Evolutionary conservation across 1,284 basidiomycete species (phyloP), one percentile per base, ranked within the genome.

Genomic region (Agaricales sp.): DNA sequence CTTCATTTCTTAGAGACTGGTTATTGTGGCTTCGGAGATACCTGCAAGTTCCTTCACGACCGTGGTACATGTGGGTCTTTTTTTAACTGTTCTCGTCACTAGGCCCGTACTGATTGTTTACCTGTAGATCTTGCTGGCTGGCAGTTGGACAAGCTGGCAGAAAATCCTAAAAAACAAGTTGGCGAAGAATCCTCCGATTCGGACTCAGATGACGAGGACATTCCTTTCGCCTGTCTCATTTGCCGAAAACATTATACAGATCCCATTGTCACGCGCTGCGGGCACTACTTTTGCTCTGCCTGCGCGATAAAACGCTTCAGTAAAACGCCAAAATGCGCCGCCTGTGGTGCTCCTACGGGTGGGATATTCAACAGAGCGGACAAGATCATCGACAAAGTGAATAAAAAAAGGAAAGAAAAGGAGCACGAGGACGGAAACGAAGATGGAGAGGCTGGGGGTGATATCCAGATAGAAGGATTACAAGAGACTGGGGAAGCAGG

Each of bases 1-100:
- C 26, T 38, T 48, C 53, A 58, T 54, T 46, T 51, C 51, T 54
- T 35, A 93, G 95, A 99, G 69, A 99, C 95, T 41, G 96, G 96
- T 0, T 99, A 92, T 65, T 99, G 95, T 67, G 96, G 96, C 2
- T 99, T 96, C 63, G 96, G 96, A 23, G 96, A 99, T 67, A 94
- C 92, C 4, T 99, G 95, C 71, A 99, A 98, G 72, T 92, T 93
- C 68, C 73, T 92, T 62, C 89, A 92, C 65, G 89, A 92, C 65
- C 81, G 86, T 57, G 86, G 86, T 52, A 90, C 87, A 39, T 90
- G 86, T 87, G 59, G 64, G 84, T 78, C 48, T 45, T 55, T 51
- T 53, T 49, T 35, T 30, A 23, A 23, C 30, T 47, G 19, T 44
- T 38, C 47, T 49, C 45, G 48, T 43, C 52, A 45, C 51, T 53